Base-by-base conservation (phyloP, 176 grass and related monocot species). In the Puya raimondii region DNA sequence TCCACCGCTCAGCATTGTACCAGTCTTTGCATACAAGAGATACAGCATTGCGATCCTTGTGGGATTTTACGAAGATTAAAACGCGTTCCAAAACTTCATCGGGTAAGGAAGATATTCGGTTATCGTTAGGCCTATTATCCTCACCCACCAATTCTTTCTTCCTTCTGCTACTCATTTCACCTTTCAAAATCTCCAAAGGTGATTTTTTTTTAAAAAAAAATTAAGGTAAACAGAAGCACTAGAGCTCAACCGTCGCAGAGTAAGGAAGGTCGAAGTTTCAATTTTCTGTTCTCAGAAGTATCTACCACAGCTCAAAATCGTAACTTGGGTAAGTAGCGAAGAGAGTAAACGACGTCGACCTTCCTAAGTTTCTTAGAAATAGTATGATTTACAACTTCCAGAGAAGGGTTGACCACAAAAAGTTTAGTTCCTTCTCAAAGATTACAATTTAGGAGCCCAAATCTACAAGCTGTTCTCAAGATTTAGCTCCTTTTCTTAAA, bases 21-120 rank as follows among this genome's bases (percentile, higher is more conserved):
- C 93, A 97, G 33, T 85, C 91, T 47, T 85, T 88, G 54, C 92
- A 92, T 50, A 96, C 92, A 11, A 86, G 81, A 22, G 92, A 96
- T n/a, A 87, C 92, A 1, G 83, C 79, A 85, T 87, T 92, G 26
- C 92, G 86, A 85, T 96, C 92, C 48, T 78, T 65, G 49, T 82
- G 65, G 15, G 83, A 85, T 16, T 74, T 87, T 23, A 96, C 77
- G 73, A 92, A 96, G 82, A 86, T 79, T 2, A 96, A 86, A 71
- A 96, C 92, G 81, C 72, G 88, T 67, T 96, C 92, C 23, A 96
- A 75, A 67, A 96, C 92, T 61, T 61, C 56, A 61, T 61, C 56
- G 10, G 56, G 56, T 6, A 61, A 61, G 16, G 56, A n/a, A 61
- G n/a, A 61, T n/a, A 61, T 61, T 16, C 56, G 56, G n/a, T 61